Evolutionary conservation across 2,329 filamentous ascomycete genomes (phyloP).

Genomic region (Trichoderma koningii): DNA sequence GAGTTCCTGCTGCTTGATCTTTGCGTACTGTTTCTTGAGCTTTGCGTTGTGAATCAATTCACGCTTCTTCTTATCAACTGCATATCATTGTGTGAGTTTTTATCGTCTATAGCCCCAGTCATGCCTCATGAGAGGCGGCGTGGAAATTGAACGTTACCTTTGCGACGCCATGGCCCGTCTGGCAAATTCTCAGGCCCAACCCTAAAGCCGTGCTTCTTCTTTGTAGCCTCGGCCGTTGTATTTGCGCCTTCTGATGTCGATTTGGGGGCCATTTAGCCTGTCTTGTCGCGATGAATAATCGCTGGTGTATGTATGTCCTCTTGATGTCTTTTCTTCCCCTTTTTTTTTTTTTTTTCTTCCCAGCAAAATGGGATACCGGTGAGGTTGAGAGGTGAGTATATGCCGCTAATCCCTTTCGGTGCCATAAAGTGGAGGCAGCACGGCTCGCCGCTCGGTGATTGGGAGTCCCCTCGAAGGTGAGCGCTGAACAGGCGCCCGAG

Average conservation of each 20-base stretch:
- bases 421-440: background rate
- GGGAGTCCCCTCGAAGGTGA: conserved; percentile 8
- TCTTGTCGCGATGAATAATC: background rate
- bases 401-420: conserved; percentile 5
- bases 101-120: background rate
- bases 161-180: conserved; percentile 83
- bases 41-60: conserved; percentile 90
- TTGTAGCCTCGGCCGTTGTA: conserved; percentile 48
- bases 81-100: conserved; percentile 29
- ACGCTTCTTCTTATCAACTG: conserved; percentile 86
- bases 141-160: conserved; percentile 49
- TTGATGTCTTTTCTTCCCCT: background rate
- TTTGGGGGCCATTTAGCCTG: conserved; percentile 39
- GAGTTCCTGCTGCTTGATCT: conserved; percentile 65
- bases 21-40: conserved; percentile 88
- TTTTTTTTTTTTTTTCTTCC: background rate
- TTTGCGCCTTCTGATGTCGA: conserved; percentile 36
- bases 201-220: conserved; percentile 70
- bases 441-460: background rate
- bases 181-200: conserved; percentile 89
- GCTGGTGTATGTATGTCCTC: no score
- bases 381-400: conserved; percentile 22
- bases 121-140: background rate
- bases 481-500: conserved; percentile 13
- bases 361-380: conserved; percentile 15